phyloP scores from a whole-genome alignment of 352 stramenopile species.

The Phytophthora pisi region DNA sequence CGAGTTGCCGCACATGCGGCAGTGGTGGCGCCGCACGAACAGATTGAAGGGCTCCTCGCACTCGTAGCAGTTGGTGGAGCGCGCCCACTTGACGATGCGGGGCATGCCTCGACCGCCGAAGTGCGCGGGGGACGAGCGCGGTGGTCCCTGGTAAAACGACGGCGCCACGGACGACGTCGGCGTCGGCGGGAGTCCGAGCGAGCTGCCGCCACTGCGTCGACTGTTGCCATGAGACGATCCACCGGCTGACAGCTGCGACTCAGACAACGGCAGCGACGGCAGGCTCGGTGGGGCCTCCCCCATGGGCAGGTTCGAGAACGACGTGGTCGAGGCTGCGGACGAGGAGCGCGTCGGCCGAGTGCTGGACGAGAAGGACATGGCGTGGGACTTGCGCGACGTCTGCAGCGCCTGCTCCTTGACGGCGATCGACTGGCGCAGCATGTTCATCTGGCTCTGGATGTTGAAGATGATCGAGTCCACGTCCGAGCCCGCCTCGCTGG shows the following conservation, averaged over 20 bases:
- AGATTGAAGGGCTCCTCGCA: constrained; percentile 85
- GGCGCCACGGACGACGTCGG: constrained; percentile 36
- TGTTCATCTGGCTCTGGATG: constrained; percentile 86
- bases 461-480: constrained; percentile 81
- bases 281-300: constrained; percentile 42
- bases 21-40: constrained; percentile 86
- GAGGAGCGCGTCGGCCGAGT: constrained; percentile 71
- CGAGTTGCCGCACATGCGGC: constrained; percentile 86
- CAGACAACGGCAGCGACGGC: constrained; percentile 48
- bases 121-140: constrained; percentile 31
- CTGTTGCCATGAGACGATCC: constrained; percentile 37
- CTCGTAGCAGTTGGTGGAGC: constrained; percentile 84
- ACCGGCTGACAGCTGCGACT: constrained; percentile 47
- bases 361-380: constrained; percentile 69
- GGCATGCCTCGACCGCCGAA: constrained; percentile 45
- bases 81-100: constrained; percentile 83
- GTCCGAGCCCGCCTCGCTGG: constrained; percentile 42
- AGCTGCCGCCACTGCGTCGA: constrained; percentile 30
- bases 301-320: constrained; percentile 41
- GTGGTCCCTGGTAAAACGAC: constrained; percentile 43
- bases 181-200: constrained; percentile 35
- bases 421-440: constrained; percentile 73
- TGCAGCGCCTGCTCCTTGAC: constrained; percentile 63
- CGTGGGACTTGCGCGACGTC: constrained; percentile 53
- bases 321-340: constrained; percentile 64